Conservation (phyloP, 1,284 basidiomycete species). For the Microbotryum violaceum region DNA sequence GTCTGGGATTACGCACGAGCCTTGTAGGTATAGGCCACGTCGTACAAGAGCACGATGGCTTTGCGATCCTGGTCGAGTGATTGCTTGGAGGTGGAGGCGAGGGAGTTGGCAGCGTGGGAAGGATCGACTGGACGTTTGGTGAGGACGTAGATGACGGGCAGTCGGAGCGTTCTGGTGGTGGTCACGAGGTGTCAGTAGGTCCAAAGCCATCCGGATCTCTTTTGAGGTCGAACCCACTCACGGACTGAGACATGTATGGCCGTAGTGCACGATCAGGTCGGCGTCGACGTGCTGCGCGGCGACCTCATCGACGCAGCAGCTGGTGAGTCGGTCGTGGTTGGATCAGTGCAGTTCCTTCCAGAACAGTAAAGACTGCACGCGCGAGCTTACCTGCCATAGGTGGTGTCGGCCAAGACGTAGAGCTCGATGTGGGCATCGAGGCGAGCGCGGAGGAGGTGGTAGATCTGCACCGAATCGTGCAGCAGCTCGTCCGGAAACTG, state of each 20-base stretch:
- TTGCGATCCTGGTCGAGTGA: conserved; percentile 33
- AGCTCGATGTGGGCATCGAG: conserved; percentile 55
- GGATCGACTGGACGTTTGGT: conserved; percentile 57
- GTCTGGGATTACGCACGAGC: conserved; percentile 46
- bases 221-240: conserved; percentile 42
- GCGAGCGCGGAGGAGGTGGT: conserved; percentile 55
- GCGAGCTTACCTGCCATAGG: conserved; percentile 74
- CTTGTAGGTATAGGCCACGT: conserved; percentile 71
- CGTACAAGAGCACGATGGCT: conserved; percentile 57
- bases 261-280: conserved; percentile 88
- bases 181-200: too few relatives aligned
- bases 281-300: conserved; percentile 90
- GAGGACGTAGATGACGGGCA: conserved; percentile 80
- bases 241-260: conserved; percentile 90
- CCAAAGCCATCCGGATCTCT: too few relatives aligned
- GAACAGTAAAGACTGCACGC: too few relatives aligned
- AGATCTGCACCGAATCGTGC: conserved; percentile 80
- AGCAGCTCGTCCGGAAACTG: conserved; percentile 96
- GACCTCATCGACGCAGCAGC: conserved; percentile 95
- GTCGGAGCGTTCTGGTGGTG: conserved; percentile 53
- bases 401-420: conserved; percentile 92
- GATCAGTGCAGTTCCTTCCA: background rate
- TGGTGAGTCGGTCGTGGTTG: conserved; percentile 37
- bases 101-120: conserved; percentile 47
- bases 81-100: conserved; percentile 36